A percentile compares a stretch with the other conserved stretches of the same genome.
Conservation (phyloP, 805 yeast species). For the Kockiozyma suomiensis region DNA sequence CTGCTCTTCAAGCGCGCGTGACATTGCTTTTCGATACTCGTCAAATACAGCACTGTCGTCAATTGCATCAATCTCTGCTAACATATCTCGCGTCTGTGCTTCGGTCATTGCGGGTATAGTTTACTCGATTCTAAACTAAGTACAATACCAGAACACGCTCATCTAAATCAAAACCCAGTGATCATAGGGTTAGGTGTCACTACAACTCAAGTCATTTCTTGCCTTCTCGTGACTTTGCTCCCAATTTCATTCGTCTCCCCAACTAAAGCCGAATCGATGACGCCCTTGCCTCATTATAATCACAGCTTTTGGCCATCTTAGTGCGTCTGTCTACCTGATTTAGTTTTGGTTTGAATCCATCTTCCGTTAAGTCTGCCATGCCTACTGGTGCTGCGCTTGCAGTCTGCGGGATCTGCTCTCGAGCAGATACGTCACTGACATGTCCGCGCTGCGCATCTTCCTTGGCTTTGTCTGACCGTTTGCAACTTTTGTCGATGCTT, state of each 20-base stretch:
- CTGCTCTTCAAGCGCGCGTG: conserved; percentile 21
- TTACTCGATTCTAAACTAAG: too few relatives aligned
- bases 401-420: conserved; percentile 20
- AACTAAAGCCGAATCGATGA: too few relatives aligned
- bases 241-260: too few relatives aligned
- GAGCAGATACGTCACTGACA: conserved; percentile 21
- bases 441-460: conserved; percentile 27
- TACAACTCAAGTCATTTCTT: too few relatives aligned
- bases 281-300: too few relatives aligned
- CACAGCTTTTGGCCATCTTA: too few relatives aligned
- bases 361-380: neutral
- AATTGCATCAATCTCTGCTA: neutral
- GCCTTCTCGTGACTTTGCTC: too few relatives aligned
- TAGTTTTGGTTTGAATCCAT: neutral
- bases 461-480: conserved; percentile 12
- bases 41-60: conserved; percentile 12
- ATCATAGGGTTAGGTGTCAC: too few relatives aligned
- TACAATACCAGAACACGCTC: neutral
- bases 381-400: neutral
- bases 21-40: conserved; percentile 21
- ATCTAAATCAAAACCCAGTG: neutral
- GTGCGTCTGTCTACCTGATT: too few relatives aligned
- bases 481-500: conserved; percentile 10
- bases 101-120: too few relatives aligned
- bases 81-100: neutral